Evolutionary conservation across 1,284 basidiomycete genomes (phyloP), one percentile per base, ranked within the genome.

Genomic region (Puccinia hordei): DNA sequence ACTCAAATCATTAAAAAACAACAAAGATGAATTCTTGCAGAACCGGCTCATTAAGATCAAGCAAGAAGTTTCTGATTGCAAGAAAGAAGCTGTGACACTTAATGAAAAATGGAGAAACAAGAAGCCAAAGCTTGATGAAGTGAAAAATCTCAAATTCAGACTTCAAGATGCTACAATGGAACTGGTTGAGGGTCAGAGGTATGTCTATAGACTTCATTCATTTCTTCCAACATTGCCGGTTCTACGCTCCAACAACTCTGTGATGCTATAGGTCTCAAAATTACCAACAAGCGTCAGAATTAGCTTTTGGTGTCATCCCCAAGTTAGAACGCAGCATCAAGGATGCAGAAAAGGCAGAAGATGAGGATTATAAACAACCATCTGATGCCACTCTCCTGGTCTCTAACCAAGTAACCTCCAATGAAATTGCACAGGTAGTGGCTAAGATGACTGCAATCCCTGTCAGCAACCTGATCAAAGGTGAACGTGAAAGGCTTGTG

Each of bases 401-500:
- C 46, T 90, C 93, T 82, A 94, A 95, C 83, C 88, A 93, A 68
- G 93, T 98, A 10, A 95, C 93, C 3, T 91, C 90, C 27, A 91
- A 91, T 84, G 94, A 96, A 85, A 94, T 97, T 81, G 91, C 95
- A 0, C 87, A 92, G 6, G 95, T 97, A 24, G 86, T 87, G 9
- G 92, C 92, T n/a, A 92, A 91, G 85, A 89, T 92, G 1, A 97
- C 95, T 0, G 95, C 94, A 19, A 95, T 98, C 57, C 95, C 95
- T 0, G 93, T 96, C 0, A 90, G 92, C 85, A 94, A 92, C 83
- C 86, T 98, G 76, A 86, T 97, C 82, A 92, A 93, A 85, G 94
- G 94, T 19, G 95, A 97, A 86, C 88, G 92, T 81, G 93, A 97
- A 85, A 92, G 93, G 82, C 87, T 98, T 41, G 90, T 97, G n/a